phyloP scores from a whole-genome alignment of 1,139 yeast genomes.

The Zygoascus sp. region DNA sequence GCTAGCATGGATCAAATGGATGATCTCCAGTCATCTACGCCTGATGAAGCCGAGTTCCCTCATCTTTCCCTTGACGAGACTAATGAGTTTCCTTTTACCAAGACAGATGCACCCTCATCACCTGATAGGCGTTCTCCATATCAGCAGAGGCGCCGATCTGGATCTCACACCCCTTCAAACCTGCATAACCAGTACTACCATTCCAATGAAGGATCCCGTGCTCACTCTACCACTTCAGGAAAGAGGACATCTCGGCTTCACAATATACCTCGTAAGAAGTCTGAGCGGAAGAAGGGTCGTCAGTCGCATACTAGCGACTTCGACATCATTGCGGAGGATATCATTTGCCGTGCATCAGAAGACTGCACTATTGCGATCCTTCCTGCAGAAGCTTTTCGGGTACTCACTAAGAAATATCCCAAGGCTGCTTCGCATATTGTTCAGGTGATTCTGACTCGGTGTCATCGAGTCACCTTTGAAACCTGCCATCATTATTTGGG shows the following conservation, averaged over 20 bases:
- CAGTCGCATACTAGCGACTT: conserved; percentile 18
- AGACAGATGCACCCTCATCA: conserved; percentile 3
- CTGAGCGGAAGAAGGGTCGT: neutral
- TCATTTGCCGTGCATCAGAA: conserved; percentile 57
- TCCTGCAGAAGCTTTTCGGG: conserved; percentile 75
- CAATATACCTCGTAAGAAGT: conserved; percentile 1
- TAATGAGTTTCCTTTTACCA: neutral
- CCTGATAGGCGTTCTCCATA: neutral
- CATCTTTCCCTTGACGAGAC: conserved; percentile 11
- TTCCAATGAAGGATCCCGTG: neutral
- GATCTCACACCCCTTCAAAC: neutral
- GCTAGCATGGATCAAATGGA: conserved; percentile 12
- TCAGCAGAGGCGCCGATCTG: conserved; percentile 1
- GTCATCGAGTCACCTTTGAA: conserved; percentile 86
- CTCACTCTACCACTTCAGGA: neutral
- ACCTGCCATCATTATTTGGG: conserved; percentile 87
- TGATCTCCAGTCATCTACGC: neutral
- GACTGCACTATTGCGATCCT: conserved; percentile 88
- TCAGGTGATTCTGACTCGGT: conserved; percentile 81
- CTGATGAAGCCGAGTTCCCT: conserved; percentile 6
- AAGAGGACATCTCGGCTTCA: neutral
- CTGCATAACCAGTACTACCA: neutral
- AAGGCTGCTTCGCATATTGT: conserved; percentile 90
- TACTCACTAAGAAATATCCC: conserved; percentile 73
- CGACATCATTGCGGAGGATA: conserved; percentile 38